Base-by-base conservation (phyloP, 139 green algal species). In the Chlamydomonas incerta region DNA sequence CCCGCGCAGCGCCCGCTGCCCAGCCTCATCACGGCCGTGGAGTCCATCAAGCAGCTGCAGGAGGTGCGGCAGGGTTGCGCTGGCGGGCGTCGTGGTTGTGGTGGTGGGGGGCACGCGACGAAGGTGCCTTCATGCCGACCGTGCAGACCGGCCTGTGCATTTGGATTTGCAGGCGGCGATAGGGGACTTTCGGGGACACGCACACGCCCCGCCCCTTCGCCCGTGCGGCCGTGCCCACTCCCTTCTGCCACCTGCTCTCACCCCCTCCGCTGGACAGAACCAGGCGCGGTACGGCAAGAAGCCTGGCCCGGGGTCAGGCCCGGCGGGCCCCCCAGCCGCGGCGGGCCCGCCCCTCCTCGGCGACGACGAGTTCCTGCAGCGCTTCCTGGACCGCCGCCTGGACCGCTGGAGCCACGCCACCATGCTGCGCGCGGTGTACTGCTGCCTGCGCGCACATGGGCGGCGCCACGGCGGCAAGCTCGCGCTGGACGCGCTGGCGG, bases 341-440 rank as follows among this genome's bases (percentile, higher is more conserved):
- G 11, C 70, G 35, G 18, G 18, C 2, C 26, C 24, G 26, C 72
- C 72, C 33, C 47, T 28, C 46, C 0, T 5, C 72, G 3, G 26
- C 46, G 80, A 86, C 66, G 33, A 58, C 14, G 70, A 31, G 0
- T 87, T 87, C 70, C 70, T 87, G 57, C 11, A 66, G 13, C 57
- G 72, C 34, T 80, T 82, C 41, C 46, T 41, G 20, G 29, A 0
- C 23, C 60, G 58, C 58, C 14, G 33, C 35, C 70, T 87, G 58
- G 67, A 72, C 33, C 29, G 47, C 50, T 83, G 83, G 84, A 62
- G 81, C 46, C 84, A 88, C 75, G 72, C 85, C n/a, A 50, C 33
- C 52, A 31, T 85, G 68, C 67, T 88, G 84, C 84, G 74, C 15
- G 68, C 72, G 17, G n/a, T 88, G 10, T 88, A 80, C 41, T 68